These are phyloP conservation scores for Populus hybrid DNA, from an alignment of 441 rosid genomes.

Conservation along the genomic window DNA sequence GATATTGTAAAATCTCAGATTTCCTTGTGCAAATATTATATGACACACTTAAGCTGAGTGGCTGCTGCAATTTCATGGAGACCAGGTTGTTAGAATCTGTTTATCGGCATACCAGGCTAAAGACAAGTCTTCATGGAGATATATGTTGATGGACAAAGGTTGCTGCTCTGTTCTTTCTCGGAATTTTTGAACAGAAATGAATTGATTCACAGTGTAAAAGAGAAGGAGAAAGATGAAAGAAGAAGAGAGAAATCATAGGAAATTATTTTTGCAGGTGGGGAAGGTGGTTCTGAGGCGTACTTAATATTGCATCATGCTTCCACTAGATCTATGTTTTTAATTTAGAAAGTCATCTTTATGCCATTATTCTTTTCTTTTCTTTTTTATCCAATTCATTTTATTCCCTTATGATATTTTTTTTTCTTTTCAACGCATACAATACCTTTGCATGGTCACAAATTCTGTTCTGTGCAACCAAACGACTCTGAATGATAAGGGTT, in stretches of 20 bases:
- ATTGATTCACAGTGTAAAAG: neutral
- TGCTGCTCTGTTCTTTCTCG: neutral
- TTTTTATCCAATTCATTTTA: neutral
- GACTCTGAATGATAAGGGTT: neutral
- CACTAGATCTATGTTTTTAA: neutral
- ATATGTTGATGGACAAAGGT: neutral
- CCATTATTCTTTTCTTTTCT: neutral
- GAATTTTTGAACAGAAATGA: neutral
- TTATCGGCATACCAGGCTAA: neutral
- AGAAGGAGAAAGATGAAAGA: neutral
- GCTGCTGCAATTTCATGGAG: neutral
- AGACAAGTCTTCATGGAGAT: neutral
- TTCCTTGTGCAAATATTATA: neutral
- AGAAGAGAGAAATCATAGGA: neutral
- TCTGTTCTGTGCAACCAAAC: neutral
- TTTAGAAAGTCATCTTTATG: neutral
- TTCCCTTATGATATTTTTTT: neutral
- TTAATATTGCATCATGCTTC: neutral
- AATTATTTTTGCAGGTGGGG: slow-evolving; percentile 4
- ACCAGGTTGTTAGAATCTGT: neutral
- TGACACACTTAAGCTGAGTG: neutral
- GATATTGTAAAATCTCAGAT: neutral
- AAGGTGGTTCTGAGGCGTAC: neutral
- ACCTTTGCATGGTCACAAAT: neutral
- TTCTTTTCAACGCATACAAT: neutral